Base-by-base conservation (phyloP, 2,329 filamentous ascomycete genomes). In the Colletotrichum horii region DNA sequence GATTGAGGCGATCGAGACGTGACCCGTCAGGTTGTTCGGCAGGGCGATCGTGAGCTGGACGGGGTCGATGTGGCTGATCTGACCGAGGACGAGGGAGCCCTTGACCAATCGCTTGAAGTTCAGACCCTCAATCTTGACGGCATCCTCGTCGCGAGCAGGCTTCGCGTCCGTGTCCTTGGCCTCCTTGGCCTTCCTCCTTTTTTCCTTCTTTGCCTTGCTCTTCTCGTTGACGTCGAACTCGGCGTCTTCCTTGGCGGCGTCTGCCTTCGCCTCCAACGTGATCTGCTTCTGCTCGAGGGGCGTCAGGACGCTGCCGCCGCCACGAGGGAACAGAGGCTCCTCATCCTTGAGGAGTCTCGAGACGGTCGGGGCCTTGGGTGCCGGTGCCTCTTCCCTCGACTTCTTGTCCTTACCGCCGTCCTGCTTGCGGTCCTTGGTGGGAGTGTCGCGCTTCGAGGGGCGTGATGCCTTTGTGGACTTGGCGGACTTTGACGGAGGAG, bases 281-380 rank as follows among this genome's bases (percentile, higher is more conserved):
- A 99, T 98, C 85, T 98, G 95, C 87, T 98, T 98, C 83, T 97
- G 94, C 84, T 99, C 97, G 67, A 99, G 88, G 24, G 97, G 96
- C 3, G 97, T 98, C 82, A 99, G 87, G 68, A 98, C 90, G 82
- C 95, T 97, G 69, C 93, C 96, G 58, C 97, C 97, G 71, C 97
- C 97, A 89, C 97, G 92, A 79, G 97, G 96, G 81, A 99, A 99
- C 60, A 96, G 89, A 38, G 93, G 93, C 82, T 98, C 97, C 79
- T 98, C 97, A 78, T 97, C 94, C 83, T 90, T 92, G 66, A 91
- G 82, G 14, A 87, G 82, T 48, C 64, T 32, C 8, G 89, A 88
- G 70, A 90, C 82, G 34, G 86, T 78, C 16, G 84, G 82, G 68
- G 81, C 75, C 79, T 83, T 81, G 73, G 81, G 74, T 26, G 82